Percentiles rank a stretch among this genome's conserved stretches.
Conservation (phyloP, 371 early-diverging fungal species). For the Chytridium lagenaria region DNA sequence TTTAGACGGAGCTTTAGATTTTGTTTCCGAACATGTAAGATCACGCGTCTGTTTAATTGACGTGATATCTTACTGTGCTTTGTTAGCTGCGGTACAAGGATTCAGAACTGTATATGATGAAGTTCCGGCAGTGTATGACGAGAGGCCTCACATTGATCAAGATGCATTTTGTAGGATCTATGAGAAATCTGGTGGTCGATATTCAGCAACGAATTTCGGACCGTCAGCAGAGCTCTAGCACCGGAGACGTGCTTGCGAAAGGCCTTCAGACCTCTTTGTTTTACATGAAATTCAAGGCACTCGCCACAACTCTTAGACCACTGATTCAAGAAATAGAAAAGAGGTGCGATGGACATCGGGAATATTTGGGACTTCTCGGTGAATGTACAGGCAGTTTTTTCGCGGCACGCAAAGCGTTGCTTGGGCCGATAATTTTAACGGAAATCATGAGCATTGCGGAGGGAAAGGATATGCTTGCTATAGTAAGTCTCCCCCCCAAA, state of each 20-base stretch:
- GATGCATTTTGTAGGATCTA: constrained; percentile 75
- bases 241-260: constrained; percentile 21
- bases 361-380: constrained; percentile 73
- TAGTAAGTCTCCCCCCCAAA: no score
- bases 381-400: constrained; percentile 80
- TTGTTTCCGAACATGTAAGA: constrained; percentile 75
- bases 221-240: constrained; percentile 21
- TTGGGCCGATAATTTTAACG: constrained; percentile 69
- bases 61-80: neutral
- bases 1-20: constrained; percentile 80
- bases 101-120: constrained; percentile 86
- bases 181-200: constrained; percentile 71
- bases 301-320: constrained; percentile 67
- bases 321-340: constrained; percentile 76
- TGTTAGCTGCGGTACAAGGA: constrained; percentile 76
- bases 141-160: constrained; percentile 88
- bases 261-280: constrained; percentile 59
- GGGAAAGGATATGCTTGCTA: constrained; percentile 65
- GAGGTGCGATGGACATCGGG: constrained; percentile 70
- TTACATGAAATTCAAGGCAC: constrained; percentile 78
- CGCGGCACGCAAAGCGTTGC: constrained; percentile 68
- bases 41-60: neutral
- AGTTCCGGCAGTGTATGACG: constrained; percentile 89
- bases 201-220: constrained; percentile 54
- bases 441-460: constrained; percentile 65